These are phyloP conservation scores for Calonectria hongkongensis DNA, from an alignment of 2,329 filamentous ascomycete genomes.

Conservation along the genomic window DNA sequence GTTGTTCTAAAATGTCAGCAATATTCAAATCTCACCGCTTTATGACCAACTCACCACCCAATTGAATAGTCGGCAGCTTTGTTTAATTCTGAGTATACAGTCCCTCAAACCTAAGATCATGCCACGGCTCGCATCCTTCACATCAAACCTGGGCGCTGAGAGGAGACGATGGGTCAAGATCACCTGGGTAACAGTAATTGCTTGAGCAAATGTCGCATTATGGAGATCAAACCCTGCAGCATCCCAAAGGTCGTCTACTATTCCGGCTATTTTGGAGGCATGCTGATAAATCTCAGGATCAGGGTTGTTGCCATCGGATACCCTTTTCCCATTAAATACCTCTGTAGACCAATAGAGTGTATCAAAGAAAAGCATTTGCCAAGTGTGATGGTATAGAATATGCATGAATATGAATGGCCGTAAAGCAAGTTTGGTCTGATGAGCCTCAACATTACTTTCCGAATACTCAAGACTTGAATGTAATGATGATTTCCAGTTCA, in stretches of 20 bases:
- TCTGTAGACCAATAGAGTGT: background rate
- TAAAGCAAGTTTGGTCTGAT: constrained; percentile 4
- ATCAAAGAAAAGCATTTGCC: constrained; percentile 5
- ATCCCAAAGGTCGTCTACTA: background rate
- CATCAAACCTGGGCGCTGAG: background rate
- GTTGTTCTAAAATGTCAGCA: background rate
- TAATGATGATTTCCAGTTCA: background rate
- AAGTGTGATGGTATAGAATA: constrained; percentile 7
- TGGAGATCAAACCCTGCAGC: background rate
- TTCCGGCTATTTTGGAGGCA: background rate
- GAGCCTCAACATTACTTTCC: background rate
- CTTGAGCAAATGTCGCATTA: constrained; percentile 9
- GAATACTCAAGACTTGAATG: background rate
- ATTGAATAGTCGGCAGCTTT: constrained; percentile 11
- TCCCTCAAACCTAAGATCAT: constrained; percentile 1
- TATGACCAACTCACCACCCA: background rate
- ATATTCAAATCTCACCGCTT: too few species aligned
- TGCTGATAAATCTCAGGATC: background rate
- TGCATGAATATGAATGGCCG: constrained; percentile 17
- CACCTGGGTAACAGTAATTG: background rate
- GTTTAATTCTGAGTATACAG: constrained; percentile 1
- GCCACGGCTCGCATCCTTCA: background rate
- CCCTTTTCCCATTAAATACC: too few species aligned
- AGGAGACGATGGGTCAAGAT: constrained; percentile 2
- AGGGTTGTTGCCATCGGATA: too few species aligned